Conservation (phyloP, 257 asterid species). For the Ophiorrhiza pumila region DNA sequence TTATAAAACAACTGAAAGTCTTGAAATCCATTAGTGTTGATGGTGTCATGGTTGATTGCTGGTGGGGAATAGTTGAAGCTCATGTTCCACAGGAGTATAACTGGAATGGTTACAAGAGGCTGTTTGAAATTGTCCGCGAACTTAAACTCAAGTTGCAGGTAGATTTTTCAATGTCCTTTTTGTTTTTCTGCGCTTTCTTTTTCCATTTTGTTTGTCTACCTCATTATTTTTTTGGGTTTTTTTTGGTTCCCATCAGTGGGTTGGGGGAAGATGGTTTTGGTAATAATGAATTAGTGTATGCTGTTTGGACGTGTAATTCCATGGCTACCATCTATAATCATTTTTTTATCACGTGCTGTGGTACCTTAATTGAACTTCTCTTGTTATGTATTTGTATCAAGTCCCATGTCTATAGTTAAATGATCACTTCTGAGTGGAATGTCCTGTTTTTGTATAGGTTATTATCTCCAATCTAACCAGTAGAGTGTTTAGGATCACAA, state of each 20-base stretch:
- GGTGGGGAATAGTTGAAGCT: slow-evolving; percentile 99
- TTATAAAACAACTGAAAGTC: slow-evolving; percentile 71
- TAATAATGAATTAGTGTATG: not conserved
- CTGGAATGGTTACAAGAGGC: slow-evolving; percentile 89
- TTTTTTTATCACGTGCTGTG: not conserved
- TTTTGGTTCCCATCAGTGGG: not conserved
- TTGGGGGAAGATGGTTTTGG: not conserved
- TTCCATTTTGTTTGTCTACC: not conserved
- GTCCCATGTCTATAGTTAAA: not conserved
- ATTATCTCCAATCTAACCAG: not conserved
- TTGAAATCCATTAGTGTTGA: slow-evolving; percentile 72
- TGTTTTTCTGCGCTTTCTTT: not conserved
- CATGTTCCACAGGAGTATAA: slow-evolving; percentile 86
- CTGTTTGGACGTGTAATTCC: not conserved
- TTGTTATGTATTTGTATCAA: not conserved
- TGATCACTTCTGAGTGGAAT: not conserved
- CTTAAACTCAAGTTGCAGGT: slow-evolving; percentile 84
- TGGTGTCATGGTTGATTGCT: slow-evolving; percentile 88
- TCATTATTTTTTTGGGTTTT: not conserved
- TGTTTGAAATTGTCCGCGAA: slow-evolving; percentile 76
- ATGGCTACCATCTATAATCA: not conserved
- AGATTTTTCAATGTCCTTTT: slow-evolving; percentile 10
- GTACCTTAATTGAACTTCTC: not conserved
- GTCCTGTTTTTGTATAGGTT: not conserved
- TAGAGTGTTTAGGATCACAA: not conserved